Conservation (phyloP, 2,329 filamentous ascomycete genomes). For the Stemphylium beticola region DNA sequence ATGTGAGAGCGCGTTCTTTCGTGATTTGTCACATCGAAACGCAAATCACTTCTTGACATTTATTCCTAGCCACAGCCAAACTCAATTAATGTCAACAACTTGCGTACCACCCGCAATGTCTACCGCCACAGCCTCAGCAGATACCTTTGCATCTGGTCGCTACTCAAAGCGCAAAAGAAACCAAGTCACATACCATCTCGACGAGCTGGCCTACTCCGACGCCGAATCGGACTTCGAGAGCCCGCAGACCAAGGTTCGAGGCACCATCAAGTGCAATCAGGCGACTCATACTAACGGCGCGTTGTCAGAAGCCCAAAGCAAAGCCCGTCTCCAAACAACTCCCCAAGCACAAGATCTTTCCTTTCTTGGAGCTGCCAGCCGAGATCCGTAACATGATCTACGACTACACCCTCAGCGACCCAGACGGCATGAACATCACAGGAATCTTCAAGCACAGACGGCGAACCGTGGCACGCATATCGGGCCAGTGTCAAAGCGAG, state of each 20-base stretch:
- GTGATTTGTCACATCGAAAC: constrained; percentile 24
- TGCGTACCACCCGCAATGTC: constrained; percentile 19
- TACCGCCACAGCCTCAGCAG: constrained; percentile 10
- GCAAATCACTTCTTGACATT: constrained; percentile 3
- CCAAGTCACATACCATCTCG: constrained; percentile 38
- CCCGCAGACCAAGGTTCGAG: constrained; percentile 35
- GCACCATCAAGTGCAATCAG: neutral
- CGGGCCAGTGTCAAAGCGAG: constrained; percentile 4
- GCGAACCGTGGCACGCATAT: constrained; percentile 35
- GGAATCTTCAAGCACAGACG: constrained; percentile 34
- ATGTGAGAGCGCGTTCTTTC: constrained; percentile 28
- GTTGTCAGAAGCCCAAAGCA: constrained; percentile 31
- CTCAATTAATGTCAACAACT: neutral
- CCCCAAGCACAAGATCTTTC: constrained; percentile 42
- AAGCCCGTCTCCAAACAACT: constrained; percentile 22
- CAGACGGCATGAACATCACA: constrained; percentile 33
- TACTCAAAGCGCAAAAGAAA: constrained; percentile 46
- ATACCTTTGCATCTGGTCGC: constrained; percentile 26
- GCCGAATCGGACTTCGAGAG: constrained; percentile 23
- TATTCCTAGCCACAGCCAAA: neutral
- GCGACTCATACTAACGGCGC: neutral
- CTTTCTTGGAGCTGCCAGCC: constrained; percentile 42
- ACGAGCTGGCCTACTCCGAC: constrained; percentile 31
- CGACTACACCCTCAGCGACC: constrained; percentile 33
- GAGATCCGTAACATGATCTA: constrained; percentile 47